phyloP scores from a whole-genome alignment of 768 basidiomycete genomes.

The Myochromella boudieri region DNA sequence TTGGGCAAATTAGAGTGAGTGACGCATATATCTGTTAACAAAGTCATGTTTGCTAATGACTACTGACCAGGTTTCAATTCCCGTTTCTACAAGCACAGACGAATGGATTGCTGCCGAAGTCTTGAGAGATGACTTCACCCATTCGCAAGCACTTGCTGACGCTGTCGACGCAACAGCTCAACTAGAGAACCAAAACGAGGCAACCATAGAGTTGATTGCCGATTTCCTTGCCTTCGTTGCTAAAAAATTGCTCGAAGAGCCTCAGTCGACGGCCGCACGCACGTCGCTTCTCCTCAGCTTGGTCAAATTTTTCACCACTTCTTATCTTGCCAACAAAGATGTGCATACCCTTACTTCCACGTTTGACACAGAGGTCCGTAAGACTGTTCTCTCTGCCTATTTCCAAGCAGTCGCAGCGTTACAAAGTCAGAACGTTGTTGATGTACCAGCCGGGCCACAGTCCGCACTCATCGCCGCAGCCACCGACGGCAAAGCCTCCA shows the following conservation, averaged over 20 bases:
- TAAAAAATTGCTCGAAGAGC: constrained; percentile 55
- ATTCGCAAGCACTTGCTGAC: constrained; percentile 59
- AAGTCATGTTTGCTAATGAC: constrained; percentile 8
- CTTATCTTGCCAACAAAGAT: constrained; percentile 72
- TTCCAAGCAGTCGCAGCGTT: constrained; percentile 73
- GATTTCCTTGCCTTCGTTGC: constrained; percentile 82
- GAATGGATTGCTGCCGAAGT: constrained; percentile 94
- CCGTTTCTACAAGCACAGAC: constrained; percentile 76
- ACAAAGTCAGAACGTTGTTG: constrained; percentile 51
- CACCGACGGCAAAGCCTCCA: constrained; percentile 58
- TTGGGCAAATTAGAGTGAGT: constrained; percentile 54
- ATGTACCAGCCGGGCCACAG: constrained; percentile 57
- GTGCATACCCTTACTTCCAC: constrained; percentile 78
- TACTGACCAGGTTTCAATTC: constrained; percentile 69
- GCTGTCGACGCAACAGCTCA: constrained; percentile 52
- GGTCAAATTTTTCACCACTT: constrained; percentile 74
- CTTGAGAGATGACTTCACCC: constrained; percentile 83
- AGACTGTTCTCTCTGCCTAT: constrained; percentile 76
- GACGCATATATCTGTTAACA: constrained; percentile 11
- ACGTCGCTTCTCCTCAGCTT: constrained; percentile 70
- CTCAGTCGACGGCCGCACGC: constrained; percentile 51
- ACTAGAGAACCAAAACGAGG: constrained; percentile 57
- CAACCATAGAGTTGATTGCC: constrained; percentile 75
- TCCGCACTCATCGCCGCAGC: constrained; percentile 73
- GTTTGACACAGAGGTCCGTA: constrained; percentile 75